phyloP scores from a whole-genome alignment of 1,284 basidiomycete species.

The Coniophora puteana region DNA sequence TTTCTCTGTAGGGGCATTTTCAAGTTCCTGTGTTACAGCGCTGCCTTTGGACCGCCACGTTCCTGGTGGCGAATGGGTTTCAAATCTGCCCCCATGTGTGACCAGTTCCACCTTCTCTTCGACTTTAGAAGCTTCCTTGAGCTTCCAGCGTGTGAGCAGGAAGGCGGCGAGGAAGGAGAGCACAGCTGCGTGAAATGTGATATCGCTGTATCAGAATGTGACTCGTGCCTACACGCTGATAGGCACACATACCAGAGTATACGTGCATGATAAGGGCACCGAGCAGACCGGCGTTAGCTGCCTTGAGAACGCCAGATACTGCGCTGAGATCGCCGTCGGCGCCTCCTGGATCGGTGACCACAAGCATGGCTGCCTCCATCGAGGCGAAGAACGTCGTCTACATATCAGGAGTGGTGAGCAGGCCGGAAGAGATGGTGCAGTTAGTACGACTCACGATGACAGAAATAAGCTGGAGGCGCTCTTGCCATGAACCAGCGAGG shows the following conservation, averaged over 20 bases:
- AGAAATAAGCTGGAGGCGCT: slow-evolving; percentile 53
- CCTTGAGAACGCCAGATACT: slow-evolving; percentile 21
- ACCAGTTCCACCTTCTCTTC: slow-evolving; percentile 23
- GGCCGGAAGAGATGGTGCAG: not conserved
- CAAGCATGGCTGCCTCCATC: slow-evolving; percentile 47
- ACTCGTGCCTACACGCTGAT: not conserved
- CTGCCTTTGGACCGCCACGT: not conserved
- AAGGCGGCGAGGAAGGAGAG: slow-evolving; percentile 57
- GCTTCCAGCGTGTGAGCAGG: slow-evolving; percentile 51
- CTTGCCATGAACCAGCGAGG: slow-evolving; percentile 57
- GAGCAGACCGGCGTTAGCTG: slow-evolving; percentile 44
- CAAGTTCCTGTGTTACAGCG: not conserved
- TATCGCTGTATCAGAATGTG: not conserved
- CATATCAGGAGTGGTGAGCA: not conserved
- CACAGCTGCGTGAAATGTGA: slow-evolving; percentile 35
- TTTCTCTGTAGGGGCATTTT: slow-evolving; percentile 8
- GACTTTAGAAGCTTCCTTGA: slow-evolving; percentile 45
- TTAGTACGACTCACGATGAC: slow-evolving; percentile 42
- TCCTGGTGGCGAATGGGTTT: no score
- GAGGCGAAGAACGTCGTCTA: slow-evolving; percentile 65
- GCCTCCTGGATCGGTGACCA: slow-evolving; percentile 33
- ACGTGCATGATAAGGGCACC: slow-evolving; percentile 52
- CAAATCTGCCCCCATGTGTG: slow-evolving; percentile 1
- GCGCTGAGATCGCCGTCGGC: not conserved
- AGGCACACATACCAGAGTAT: slow-evolving; percentile 42